These are phyloP conservation scores for Colletotrichum navitas DNA, from an alignment of 2,329 filamentous ascomycete species.

Conservation along the genomic window DNA sequence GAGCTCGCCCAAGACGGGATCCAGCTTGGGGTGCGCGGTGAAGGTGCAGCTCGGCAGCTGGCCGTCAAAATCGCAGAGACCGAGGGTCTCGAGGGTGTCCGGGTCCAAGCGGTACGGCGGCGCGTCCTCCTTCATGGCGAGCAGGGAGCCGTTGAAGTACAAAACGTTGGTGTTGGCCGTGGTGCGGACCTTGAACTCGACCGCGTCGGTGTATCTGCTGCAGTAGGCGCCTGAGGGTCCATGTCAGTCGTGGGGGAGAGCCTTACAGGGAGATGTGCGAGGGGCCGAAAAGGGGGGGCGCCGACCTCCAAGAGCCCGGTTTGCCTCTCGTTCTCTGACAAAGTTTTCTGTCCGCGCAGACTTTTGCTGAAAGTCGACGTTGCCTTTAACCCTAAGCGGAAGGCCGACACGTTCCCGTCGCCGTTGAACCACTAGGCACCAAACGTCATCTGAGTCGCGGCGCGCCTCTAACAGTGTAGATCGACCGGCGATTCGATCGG, in stretches of 20 bases:
- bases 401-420: constrained; percentile 55
- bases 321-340: constrained; percentile 52
- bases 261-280: too few species aligned
- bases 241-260: neutral
- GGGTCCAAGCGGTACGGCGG: constrained; percentile 58
- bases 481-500: neutral
- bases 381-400: constrained; percentile 51
- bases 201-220: constrained; percentile 54
- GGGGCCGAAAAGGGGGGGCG: too few species aligned
- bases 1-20: constrained; percentile 56
- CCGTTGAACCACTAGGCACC: constrained; percentile 54
- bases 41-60: constrained; percentile 55
- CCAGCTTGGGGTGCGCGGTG: constrained; percentile 59
- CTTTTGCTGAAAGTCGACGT: constrained; percentile 51
- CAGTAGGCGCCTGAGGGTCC: constrained; percentile 55
- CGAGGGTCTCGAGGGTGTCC: constrained; percentile 56
- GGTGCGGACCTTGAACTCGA: constrained; percentile 49
- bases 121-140: constrained; percentile 63
- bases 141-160: constrained; percentile 60
- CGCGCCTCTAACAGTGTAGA: too few species aligned
- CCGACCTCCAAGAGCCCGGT: constrained; percentile 44
- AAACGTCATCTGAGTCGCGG: constrained; percentile 31
- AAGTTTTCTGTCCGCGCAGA: constrained; percentile 58
- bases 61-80: constrained; percentile 57
- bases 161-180: constrained; percentile 66